Evolutionary conservation across 768 basidiomycete species (phyloP).

Genomic region (Boletales sp.): DNA sequence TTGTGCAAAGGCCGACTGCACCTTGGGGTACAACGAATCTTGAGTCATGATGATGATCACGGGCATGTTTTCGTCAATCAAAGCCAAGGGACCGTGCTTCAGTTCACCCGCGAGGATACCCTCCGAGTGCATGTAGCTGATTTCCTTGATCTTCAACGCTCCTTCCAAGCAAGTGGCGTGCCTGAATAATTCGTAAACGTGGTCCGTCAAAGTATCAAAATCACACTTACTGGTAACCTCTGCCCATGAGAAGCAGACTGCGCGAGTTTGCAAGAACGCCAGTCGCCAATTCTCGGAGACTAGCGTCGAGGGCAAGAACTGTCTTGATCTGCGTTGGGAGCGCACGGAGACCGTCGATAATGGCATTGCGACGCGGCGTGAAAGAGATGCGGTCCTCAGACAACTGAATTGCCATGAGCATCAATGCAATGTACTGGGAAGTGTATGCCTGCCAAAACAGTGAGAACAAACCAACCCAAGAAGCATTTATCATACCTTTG

Average conservation of each 20-base stretch:
- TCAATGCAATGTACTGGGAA: constrained; percentile 95
- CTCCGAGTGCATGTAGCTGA: constrained; percentile 66
- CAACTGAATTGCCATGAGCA: constrained; percentile 98
- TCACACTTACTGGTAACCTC: constrained; percentile 87
- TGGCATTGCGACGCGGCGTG: constrained; percentile 83
- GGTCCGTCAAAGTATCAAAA: too few species aligned
- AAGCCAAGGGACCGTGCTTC: constrained; percentile 96
- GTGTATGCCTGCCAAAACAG: constrained; percentile 74
- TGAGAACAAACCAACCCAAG: background rate
- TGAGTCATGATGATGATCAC: constrained; percentile 99
- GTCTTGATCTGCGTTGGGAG: constrained; percentile 86
- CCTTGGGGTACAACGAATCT: constrained; percentile 97
- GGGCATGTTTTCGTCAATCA: constrained; percentile 98
- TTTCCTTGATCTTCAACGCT: constrained; percentile 99
- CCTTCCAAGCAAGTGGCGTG: constrained; percentile 98
- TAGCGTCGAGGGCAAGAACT: constrained; percentile 75
- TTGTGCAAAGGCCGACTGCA: constrained; percentile 93
- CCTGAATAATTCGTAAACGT: constrained; percentile 31
- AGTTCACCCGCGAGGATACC: constrained; percentile 97
- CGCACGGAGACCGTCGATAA: constrained; percentile 90
- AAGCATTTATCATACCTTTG: constrained; percentile 56
- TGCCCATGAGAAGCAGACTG: constrained; percentile 92
- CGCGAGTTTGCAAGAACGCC: constrained; percentile 74
- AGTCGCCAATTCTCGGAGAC: constrained; percentile 79
- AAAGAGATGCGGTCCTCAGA: constrained; percentile 96